Percentiles rank a stretch among this genome's conserved stretches.
phyloP scores from a whole-genome alignment of 352 stramenopile genomes.

The Pythium myriotylum region DNA sequence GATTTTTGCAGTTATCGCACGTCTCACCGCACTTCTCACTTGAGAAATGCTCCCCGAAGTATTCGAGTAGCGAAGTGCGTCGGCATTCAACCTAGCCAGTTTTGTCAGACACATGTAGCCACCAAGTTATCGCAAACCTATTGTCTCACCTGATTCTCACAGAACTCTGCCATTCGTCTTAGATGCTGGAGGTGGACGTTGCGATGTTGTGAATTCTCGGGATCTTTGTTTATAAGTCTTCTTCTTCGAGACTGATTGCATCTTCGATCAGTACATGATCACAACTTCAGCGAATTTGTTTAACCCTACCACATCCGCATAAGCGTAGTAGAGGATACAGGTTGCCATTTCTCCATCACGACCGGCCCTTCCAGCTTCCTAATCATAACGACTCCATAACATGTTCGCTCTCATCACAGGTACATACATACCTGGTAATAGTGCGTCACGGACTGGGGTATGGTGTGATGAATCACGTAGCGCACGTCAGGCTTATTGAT shows the following conservation, averaged over 20 bases:
- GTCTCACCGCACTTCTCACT: slow-evolving; percentile 71
- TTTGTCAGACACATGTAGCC: background rate
- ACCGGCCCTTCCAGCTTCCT: slow-evolving; percentile 84
- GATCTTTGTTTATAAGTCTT: slow-evolving; percentile 82
- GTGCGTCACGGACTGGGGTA: slow-evolving; percentile 87
- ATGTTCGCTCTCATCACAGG: background rate
- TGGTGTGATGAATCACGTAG: slow-evolving; percentile 90
- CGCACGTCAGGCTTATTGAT: slow-evolving; percentile 90
- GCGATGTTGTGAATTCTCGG: slow-evolving; percentile 72
- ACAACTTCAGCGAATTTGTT: too few species aligned
- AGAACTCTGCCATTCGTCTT: slow-evolving; percentile 86
- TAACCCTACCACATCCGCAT: slow-evolving; percentile 68
- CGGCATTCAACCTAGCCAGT: slow-evolving; percentile 63
- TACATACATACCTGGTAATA: slow-evolving; percentile 78
- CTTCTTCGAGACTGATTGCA: slow-evolving; percentile 50
- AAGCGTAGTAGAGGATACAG: slow-evolving; percentile 90
- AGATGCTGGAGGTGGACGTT: slow-evolving; percentile 87
- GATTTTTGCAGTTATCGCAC: slow-evolving; percentile 90
- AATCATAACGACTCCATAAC: background rate
- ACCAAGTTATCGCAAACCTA: background rate
- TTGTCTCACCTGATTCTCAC: slow-evolving; percentile 69
- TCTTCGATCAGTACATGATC: too few species aligned
- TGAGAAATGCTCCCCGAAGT: slow-evolving; percentile 89
- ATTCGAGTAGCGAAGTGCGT: slow-evolving; percentile 80
- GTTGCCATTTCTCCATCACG: slow-evolving; percentile 83